Evolutionary conservation across 495 filamentous ascomycete genomes (phyloP), one percentile per base, ranked within the genome.

Genomic region (Tuber melanosporum): DNA sequence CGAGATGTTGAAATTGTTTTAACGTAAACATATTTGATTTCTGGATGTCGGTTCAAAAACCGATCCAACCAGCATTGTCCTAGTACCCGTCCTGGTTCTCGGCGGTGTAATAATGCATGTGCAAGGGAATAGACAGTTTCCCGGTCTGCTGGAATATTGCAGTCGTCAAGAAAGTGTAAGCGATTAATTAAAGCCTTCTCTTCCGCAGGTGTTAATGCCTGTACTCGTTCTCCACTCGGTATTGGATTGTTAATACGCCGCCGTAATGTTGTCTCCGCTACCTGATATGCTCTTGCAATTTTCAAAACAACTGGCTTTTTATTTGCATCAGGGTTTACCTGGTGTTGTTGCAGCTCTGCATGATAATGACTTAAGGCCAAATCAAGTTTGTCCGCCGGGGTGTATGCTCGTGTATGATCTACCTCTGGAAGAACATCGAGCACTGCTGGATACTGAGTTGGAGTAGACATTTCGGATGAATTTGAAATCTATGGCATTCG

Each of bases 351-450:
- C 14, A 76, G 44, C 20, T 73, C 19, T 10, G 47, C 5, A 66
- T 76, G n/a, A 45, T 76, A 76, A n/a, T 76, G 49, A 41, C 71
- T 73, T 62, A 73, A 45, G 26, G 75, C 42, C 14, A 76, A 57
- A 20, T 43, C 36, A 2, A 73, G 43, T 3, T 20, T 49, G 20
- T 73, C 75, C 20, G n/a, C 42, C 41, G 42, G n/a, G 5, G 47
- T 26, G n/a, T 76, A 76, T 32, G 22, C 0, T 49, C 6, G 1
- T 20, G 19, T 49, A 49, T 49, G 47, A 49, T 49, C 17, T 0
- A 49, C 47, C 19, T 20, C 19, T 3, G 17, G 19, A 49, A 49
- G 47, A 49, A 49, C 1, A 7, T 22, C 0, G 19, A 0, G 0
- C 4, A 49, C 47, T 49, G 47, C 1, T 1, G 19, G 19, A 22